Base-by-base conservation (phyloP, 1,139 yeast species). In the Yamadazyma siamensis region DNA sequence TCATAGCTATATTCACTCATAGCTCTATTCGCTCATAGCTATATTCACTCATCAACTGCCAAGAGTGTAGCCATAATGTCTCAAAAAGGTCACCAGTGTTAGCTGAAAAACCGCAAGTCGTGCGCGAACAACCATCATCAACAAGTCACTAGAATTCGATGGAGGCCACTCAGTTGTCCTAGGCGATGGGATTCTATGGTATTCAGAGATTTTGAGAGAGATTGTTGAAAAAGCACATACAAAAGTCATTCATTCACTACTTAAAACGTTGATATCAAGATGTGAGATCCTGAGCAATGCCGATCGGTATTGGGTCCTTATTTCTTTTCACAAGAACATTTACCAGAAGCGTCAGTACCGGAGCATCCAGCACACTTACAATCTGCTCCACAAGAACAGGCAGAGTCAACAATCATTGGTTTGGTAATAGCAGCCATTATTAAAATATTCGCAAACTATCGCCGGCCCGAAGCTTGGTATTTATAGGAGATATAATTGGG, bases 381-480 rank as follows among this genome's bases (percentile, higher is more conserved):
- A 9, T 32, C 18, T n/a, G 35, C 19, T 12, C 42, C 44, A 25
- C 38, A 35, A 15, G 33, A 25, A 25, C 46, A 41, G 21, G 41
- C 34, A 26, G 46, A 26, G 36, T 47, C 44, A 37, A 49, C 43
- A 33, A 43, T 39, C 29, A 42, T 22, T 24, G 28, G 30, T 35
- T 33, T 34, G 26, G 45, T 41, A 28, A 26, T 34, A 37, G 38
- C 38, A 32, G 49, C 43, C 49, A 45, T 47, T 28, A 17, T 40
- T 23, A 16, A 23, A 6, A 9, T 11, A 17, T 17, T 10, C 20
- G 9, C 20, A 17, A 10, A 17, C 10, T 17, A 10, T 10, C 10
- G 20, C 7, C 13, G 25, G n/a, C n/a, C n/a, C n/a, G n/a, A n/a
- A n/a, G n/a, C n/a, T n/a, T n/a, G n/a, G n/a, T n/a, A n/a, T n/a